Evolutionary conservation across 2,329 filamentous ascomycete species (phyloP).

Genomic region (Trichothecium sympodiale): DNA sequence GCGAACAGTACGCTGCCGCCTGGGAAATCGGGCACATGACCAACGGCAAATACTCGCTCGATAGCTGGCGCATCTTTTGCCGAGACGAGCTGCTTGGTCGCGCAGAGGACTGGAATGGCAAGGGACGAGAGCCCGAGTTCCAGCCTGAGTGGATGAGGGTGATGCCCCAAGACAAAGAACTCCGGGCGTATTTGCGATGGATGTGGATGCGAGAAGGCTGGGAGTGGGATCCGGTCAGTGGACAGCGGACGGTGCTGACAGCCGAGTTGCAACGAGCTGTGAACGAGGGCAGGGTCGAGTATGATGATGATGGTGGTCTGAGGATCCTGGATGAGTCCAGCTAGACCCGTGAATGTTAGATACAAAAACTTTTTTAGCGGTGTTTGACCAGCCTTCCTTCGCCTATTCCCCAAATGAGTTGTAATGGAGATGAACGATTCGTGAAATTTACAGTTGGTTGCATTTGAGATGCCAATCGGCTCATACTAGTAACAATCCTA

Average conservation of each 20-base stretch:
- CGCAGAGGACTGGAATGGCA: conserved; percentile 56
- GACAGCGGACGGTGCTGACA: conserved; percentile 43
- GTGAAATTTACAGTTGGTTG: too few relatives aligned
- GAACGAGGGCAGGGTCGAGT: conserved; percentile 44
- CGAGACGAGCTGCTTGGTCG: conserved; percentile 63
- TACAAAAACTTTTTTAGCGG: too few relatives aligned
- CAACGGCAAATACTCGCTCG: conserved; percentile 70
- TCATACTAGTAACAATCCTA: too few relatives aligned
- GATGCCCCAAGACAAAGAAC: conserved; percentile 71
- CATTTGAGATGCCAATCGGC: too few relatives aligned
- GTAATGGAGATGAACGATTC: too few relatives aligned
- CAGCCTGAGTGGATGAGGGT: conserved; percentile 90
- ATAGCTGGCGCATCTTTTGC: conserved; percentile 92
- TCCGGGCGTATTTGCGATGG: conserved; percentile 80
- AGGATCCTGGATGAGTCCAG: conserved; percentile 23
- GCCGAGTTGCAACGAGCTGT: conserved; percentile 45
- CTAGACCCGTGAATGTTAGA: too few relatives aligned
- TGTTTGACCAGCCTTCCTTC: too few relatives aligned
- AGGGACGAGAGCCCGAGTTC: conserved; percentile 39
- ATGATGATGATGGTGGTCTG: conserved; percentile 37
- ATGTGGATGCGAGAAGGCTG: conserved; percentile 85
- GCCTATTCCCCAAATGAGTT: too few relatives aligned
- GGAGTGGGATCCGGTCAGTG: conserved; percentile 67
- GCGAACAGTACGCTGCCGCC: conserved; percentile 24
- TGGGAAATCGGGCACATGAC: conserved; percentile 86